These are phyloP conservation scores for Cystobasidiaceae sp. DNA, from an alignment of 1,284 basidiomycete genomes.

Conservation along the genomic window DNA sequence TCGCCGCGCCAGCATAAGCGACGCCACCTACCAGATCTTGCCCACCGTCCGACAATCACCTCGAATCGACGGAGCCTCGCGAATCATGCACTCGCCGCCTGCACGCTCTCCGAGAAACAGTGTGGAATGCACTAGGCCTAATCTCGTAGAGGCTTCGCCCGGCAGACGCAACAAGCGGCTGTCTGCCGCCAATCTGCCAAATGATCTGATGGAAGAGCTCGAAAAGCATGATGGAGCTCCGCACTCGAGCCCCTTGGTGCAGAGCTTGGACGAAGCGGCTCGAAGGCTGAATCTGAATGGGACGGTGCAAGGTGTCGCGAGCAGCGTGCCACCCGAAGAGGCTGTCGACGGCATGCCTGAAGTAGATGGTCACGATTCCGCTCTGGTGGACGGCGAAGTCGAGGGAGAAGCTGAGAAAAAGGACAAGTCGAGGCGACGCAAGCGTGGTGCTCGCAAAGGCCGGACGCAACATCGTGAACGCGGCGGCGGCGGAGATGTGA, in stretches of 20 bases:
- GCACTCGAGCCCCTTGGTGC: not conserved
- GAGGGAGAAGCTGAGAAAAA: not conserved
- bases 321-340: not conserved
- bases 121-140: not conserved
- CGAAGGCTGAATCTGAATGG: not conserved
- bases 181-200: not conserved
- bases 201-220: conserved; percentile 26
- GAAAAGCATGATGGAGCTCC: not conserved
- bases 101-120: conserved; percentile 20
- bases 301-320: not conserved
- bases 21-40: conserved; percentile 43
- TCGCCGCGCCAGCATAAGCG: conserved; percentile 41
- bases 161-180: not conserved
- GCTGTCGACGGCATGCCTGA: not conserved
- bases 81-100: conserved; percentile 12
- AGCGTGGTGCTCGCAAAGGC: conserved; percentile 63
- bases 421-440: conserved; percentile 60
- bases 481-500: conserved; percentile 23
- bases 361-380: not conserved
- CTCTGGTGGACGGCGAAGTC: not conserved
- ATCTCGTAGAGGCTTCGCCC: not conserved
- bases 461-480: conserved; percentile 54
- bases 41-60: conserved; percentile 16
- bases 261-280: not conserved
- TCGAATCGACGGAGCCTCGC: conserved; percentile 6